These are phyloP conservation scores for Pseudophaeomoniella oleicola DNA, from an alignment of 2,329 filamentous ascomycete species.

Conservation along the genomic window DNA sequence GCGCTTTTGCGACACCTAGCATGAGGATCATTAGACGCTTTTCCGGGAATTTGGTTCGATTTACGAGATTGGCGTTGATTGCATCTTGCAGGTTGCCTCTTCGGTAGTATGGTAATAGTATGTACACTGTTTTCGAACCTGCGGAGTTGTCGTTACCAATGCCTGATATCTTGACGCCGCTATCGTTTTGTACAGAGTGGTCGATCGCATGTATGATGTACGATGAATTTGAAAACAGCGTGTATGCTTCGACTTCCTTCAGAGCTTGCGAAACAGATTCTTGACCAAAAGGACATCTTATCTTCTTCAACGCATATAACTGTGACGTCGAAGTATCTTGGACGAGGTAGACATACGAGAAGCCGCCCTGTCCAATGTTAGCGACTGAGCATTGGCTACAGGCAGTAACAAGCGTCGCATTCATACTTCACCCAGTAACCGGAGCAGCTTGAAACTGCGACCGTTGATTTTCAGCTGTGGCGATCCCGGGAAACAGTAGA, in stretches of 20 bases:
- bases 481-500: slow-evolving; percentile 90
- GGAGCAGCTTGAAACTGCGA: slow-evolving; percentile 88
- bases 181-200: slow-evolving; percentile 65
- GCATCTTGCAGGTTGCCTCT: slow-evolving; percentile 93
- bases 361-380: slow-evolving; percentile 54
- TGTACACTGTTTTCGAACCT: slow-evolving; percentile 84
- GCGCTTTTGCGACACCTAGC: slow-evolving; percentile 74
- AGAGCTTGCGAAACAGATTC: slow-evolving; percentile 90
- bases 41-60: slow-evolving; percentile 82
- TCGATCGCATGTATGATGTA: slow-evolving; percentile 71
- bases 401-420: slow-evolving; percentile 5
- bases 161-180: slow-evolving; percentile 39
- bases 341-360: slow-evolving; percentile 97
- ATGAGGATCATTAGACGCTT: slow-evolving; percentile 77
- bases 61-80: slow-evolving; percentile 97
- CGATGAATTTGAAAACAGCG: slow-evolving; percentile 65
- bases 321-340: slow-evolving; percentile 74
- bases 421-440: slow-evolving; percentile 75
- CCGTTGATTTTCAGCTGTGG: slow-evolving; percentile 91
- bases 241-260: slow-evolving; percentile 95
- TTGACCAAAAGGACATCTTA: slow-evolving; percentile 92
- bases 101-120: slow-evolving; percentile 87
- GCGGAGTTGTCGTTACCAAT: slow-evolving; percentile 43
- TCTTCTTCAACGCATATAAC: slow-evolving; percentile 94
- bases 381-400: slow-evolving; percentile 2